These are phyloP conservation scores for Vicia sativa DNA, from an alignment of 306 rosid species.

Conservation along the genomic window DNA sequence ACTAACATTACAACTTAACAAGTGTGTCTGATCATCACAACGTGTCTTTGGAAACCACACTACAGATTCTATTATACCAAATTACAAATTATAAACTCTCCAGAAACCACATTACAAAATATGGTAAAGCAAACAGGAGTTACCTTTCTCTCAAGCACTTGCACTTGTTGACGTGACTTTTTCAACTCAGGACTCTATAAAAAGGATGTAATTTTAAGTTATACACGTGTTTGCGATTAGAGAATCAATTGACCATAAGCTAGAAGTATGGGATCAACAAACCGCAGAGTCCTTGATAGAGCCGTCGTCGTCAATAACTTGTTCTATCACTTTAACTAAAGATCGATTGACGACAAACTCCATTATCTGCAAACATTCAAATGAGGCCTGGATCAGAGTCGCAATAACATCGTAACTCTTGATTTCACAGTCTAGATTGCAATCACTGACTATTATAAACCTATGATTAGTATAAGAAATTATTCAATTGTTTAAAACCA, in stretches of 20 bases:
- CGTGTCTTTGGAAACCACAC: no score
- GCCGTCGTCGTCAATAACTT: slow-evolving; percentile 84
- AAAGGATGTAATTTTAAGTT: slow-evolving; percentile 30
- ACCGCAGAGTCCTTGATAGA: slow-evolving; percentile 92
- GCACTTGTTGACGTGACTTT: slow-evolving; percentile 69
- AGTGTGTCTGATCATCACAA: no score
- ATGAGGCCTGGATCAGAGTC: neutral
- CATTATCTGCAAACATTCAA: slow-evolving; percentile 64
- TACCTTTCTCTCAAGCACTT: slow-evolving; percentile 79
- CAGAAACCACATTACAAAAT: slow-evolving; percentile 1
- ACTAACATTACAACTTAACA: no score
- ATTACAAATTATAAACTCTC: slow-evolving; percentile 9
- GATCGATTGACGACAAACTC: slow-evolving; percentile 68
- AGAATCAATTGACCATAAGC: slow-evolving; percentile 28
- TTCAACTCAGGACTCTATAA: slow-evolving; percentile 72
- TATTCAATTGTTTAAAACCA: neutral
- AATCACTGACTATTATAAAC: neutral
- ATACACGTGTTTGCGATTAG: slow-evolving; percentile 23
- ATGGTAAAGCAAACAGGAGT: slow-evolving; percentile 25
- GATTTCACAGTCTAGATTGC: neutral
- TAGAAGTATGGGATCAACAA: slow-evolving; percentile 34
- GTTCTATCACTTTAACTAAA: slow-evolving; percentile 67
- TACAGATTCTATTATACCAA: neutral
- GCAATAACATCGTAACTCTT: neutral
- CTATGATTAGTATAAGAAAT: neutral